Evolutionary conservation across 805 yeast species (phyloP), one percentile per base, ranked within the genome.

Genomic region (Kodamaea fukazawae): DNA sequence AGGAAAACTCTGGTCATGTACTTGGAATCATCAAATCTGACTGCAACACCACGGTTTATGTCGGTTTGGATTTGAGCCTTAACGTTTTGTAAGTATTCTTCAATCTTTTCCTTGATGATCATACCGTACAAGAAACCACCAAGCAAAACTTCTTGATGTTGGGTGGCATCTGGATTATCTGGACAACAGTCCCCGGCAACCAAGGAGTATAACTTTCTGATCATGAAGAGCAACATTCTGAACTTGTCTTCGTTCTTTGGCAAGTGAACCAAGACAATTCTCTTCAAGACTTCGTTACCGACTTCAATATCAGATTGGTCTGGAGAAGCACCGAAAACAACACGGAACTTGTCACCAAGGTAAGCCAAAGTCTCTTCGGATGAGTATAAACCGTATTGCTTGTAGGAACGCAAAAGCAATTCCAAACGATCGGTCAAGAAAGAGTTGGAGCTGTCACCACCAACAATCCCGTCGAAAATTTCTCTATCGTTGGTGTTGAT

Each of bases 161-260:
- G 99, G 7, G 96, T 87, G 36, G 98, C 95, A 81, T 93, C 99
- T 60, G 99, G 99, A 67, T 93, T 93, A 64, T 93, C 99, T 12
- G 96, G 91, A 38, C 90, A 71, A 64, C 97, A 91, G 60, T 91
- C 96, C 45, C 97, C 97, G 27, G 96, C 96, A 32, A 91, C 98
- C 48, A 93, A 75, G 0, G 98, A 76, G 62, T 93, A 93, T 45
- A 93, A 75, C 67, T 93, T 93, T 73, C 98, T 80, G 55, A 93
- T 82, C 98, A 93, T 93, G 67, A 90, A 93, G 45, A 90, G 65
- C 45, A 93, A 68, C 83, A 90, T 72, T 57, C 88, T 76, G 64
- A 87, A 89, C 67, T 93, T 93, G 62, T 89, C 96, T 38, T 64
- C 70, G 55, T 80, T 78, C 48, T 79, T 73, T 17, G 76, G 75